Percentiles rank a stretch among this genome's conserved stretches.
Evolutionary conservation across 257 asterid species (phyloP).

Genomic region (Fraxinus anomala): DNA sequence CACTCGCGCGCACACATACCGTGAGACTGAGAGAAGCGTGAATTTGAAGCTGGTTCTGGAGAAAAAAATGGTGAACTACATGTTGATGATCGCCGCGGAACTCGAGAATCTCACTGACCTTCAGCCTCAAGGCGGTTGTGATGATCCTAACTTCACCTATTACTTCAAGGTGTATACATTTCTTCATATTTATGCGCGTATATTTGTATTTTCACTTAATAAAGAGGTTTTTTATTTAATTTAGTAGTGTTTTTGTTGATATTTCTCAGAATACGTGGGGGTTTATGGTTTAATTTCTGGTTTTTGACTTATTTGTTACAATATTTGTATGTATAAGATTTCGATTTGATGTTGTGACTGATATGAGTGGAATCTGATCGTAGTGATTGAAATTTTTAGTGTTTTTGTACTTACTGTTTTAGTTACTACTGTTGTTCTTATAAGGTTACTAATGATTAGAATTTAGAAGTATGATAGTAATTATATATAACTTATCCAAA

Average conservation of each 20-base stretch:
- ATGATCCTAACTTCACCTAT: conserved; percentile 68
- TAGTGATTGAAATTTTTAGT: background rate
- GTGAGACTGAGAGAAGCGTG: background rate
- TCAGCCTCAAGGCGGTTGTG: conserved; percentile 83
- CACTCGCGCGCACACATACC: background rate
- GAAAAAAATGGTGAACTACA: conserved; percentile 64
- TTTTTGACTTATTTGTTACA: background rate
- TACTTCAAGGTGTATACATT: conserved; percentile 55
- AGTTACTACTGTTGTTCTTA: background rate
- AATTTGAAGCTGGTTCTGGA: conserved; percentile 4
- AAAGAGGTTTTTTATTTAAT: background rate
- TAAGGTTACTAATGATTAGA: background rate
- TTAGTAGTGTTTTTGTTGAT: background rate
- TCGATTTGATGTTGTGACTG: background rate
- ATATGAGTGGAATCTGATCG: background rate
- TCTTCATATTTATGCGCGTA: background rate
- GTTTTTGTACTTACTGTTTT: background rate
- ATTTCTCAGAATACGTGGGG: background rate
- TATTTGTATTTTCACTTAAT: background rate
- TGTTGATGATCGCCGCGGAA: conserved; percentile 68
- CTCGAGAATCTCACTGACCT: conserved; percentile 76
- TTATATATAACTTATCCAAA: background rate
- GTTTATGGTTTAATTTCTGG: background rate
- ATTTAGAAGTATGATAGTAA: background rate
- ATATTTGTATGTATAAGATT: background rate